Conservation (phyloP, 768 basidiomycete species). For the Phanerochaete sordida region DNA sequence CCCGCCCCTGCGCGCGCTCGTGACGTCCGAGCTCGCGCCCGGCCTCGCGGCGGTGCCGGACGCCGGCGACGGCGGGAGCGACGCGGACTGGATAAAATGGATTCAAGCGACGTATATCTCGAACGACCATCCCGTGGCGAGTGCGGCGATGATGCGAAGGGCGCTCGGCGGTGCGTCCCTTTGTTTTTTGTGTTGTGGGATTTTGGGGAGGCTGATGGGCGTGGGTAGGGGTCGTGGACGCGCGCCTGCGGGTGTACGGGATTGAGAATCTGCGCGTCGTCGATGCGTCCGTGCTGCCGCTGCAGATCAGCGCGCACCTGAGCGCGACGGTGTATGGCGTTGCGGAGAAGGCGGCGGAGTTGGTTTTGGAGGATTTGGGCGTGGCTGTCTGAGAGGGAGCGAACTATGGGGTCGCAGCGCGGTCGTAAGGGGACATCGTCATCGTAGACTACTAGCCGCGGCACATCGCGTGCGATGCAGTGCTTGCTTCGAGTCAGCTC, state of each 20-base stretch:
- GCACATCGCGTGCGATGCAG: no score
- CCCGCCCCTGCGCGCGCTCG: constrained; percentile 34
- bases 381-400: no score
- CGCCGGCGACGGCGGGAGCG: constrained; percentile 34
- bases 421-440: no score
- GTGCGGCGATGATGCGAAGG: constrained; percentile 31
- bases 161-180: constrained; percentile 24
- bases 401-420: no score
- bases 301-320: constrained; percentile 4
- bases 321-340: constrained; percentile 1
- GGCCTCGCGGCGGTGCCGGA: constrained; percentile 41
- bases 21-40: constrained; percentile 42
- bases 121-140: constrained; percentile 48
- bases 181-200: background rate
- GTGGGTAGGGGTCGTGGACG: constrained; percentile 48
- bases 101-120: constrained; percentile 31
- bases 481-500: no score
- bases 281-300: constrained; percentile 52
- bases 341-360: constrained; percentile 8
- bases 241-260: constrained; percentile 50
- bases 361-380: constrained; percentile 35
- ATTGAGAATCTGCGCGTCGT: constrained; percentile 50
- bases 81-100: constrained; percentile 25
- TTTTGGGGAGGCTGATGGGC: background rate
- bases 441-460: no score